phyloP scores from a whole-genome alignment of 2,329 filamentous ascomycete genomes.

The Trichoderma sp. region DNA sequence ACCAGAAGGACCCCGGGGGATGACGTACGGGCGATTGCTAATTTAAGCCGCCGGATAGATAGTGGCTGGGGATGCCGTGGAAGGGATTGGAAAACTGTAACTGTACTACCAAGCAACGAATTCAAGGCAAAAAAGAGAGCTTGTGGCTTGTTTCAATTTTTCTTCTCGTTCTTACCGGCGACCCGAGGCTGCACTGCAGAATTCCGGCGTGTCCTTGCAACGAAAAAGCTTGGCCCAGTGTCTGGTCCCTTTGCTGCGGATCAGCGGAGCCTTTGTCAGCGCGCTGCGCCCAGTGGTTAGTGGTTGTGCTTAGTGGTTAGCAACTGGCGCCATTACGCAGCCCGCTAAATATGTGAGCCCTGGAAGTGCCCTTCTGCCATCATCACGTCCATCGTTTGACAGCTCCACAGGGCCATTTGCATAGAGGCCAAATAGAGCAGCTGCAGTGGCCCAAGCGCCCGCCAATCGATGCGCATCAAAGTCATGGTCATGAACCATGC shows the following conservation, averaged over 20 bases:
- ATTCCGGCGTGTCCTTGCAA: background rate
- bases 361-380: background rate
- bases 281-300: slow-evolving; percentile 10
- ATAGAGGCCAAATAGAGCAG: background rate
- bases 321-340: slow-evolving; percentile 6
- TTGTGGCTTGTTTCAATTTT: background rate
- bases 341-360: background rate
- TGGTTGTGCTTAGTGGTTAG: background rate
- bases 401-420: background rate
- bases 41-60: background rate
- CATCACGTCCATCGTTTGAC: background rate
- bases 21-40: slow-evolving; percentile 7
- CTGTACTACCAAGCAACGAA: background rate
- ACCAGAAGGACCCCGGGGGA: background rate
- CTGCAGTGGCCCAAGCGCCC: background rate
- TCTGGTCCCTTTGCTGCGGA: slow-evolving; percentile 9
- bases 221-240: background rate
- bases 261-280: slow-evolving; percentile 19
- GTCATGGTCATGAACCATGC: slow-evolving; percentile 1
- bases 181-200: background rate
- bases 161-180: background rate
- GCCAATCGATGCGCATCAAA: slow-evolving; percentile 12
- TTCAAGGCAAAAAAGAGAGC: background rate
- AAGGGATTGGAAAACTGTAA: background rate
- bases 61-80: background rate